Evolutionary conservation across 495 filamentous ascomycete genomes (phyloP).

Genomic region (Copromyces sp.): DNA sequence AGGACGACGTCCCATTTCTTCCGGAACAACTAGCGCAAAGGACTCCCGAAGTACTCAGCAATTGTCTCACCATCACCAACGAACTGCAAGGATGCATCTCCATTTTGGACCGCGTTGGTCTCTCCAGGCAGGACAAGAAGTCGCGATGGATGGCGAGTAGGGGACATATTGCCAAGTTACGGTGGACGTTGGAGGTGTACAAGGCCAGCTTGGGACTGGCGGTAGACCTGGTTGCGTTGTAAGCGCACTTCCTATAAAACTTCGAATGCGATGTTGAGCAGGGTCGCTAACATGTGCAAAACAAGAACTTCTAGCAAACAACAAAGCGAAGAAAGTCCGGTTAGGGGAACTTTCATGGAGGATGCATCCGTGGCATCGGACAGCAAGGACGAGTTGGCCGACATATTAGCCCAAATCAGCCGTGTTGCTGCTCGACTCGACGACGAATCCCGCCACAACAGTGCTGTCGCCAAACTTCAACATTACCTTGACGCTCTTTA

Average conservation of each 20-base stretch:
- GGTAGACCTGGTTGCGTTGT: slow-evolving; percentile 33
- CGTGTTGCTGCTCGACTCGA: slow-evolving; percentile 2
- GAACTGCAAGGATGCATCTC: slow-evolving; percentile 27
- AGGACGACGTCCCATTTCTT: slow-evolving; percentile 32
- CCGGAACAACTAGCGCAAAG: slow-evolving; percentile 26
- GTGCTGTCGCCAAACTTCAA: slow-evolving; percentile 21
- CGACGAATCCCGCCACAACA: slow-evolving; percentile 24
- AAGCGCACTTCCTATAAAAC: slow-evolving; percentile 1
- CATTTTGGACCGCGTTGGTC: slow-evolving; percentile 14
- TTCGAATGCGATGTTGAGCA: not conserved
- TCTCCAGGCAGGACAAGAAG: slow-evolving; percentile 31
- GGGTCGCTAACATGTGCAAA: not conserved
- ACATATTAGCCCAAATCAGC: slow-evolving; percentile 7
- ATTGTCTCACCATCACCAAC: slow-evolving; percentile 25
- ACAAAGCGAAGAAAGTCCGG: not conserved
- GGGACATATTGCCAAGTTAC: slow-evolving; percentile 23
- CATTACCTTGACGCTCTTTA: slow-evolving; percentile 27
- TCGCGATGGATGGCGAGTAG: slow-evolving; percentile 29
- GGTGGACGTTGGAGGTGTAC: slow-evolving; percentile 28
- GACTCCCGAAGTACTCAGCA: slow-evolving; percentile 26
- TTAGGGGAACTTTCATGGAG: not conserved
- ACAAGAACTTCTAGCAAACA: not conserved
- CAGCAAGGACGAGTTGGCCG: slow-evolving; percentile 5
- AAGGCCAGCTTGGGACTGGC: slow-evolving; percentile 31
- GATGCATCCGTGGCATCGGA: not conserved